phyloP scores from a whole-genome alignment of 2,329 filamentous ascomycete species.

The Paraconiothyrium brasiliense region DNA sequence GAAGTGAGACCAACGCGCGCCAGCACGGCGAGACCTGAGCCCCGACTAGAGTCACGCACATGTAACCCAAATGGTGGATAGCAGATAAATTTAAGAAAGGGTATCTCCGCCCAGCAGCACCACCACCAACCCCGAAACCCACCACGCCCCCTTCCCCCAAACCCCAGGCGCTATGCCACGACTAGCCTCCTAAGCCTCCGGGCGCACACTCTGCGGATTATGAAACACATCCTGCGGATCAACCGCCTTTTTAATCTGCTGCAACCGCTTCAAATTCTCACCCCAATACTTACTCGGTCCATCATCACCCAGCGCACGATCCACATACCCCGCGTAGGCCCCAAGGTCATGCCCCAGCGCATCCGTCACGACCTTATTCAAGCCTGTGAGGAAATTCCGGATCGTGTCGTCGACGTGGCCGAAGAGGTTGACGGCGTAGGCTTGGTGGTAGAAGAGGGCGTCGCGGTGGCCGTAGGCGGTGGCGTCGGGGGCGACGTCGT shows the following conservation, averaged over 20 bases:
- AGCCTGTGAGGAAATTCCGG: conserved; percentile 51
- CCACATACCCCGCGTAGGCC: conserved; percentile 64
- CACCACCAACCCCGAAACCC: background rate
- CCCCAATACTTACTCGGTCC: conserved; percentile 60
- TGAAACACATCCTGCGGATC: conserved; percentile 51
- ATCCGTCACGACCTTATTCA: conserved; percentile 51
- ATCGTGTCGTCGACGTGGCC: conserved; percentile 47
- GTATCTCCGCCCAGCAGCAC: conserved; percentile 7
- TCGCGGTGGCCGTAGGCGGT: conserved; percentile 47
- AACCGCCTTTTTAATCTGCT: conserved; percentile 51
- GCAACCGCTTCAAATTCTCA: conserved; percentile 44
- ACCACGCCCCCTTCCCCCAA: background rate
- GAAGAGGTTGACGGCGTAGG: conserved; percentile 49
- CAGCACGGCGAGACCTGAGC: too few species aligned
- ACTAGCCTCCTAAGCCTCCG: conserved; percentile 1
- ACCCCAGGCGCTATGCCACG: background rate
- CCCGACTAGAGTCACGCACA: too few species aligned
- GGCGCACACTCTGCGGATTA: conserved; percentile 46
- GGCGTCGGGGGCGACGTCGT: conserved; percentile 41
- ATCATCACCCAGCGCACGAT: conserved; percentile 56
- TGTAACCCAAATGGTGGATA: too few species aligned
- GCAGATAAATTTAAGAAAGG: conserved; percentile 1
- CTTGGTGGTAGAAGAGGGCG: conserved; percentile 46
- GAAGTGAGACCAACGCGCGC: too few species aligned
- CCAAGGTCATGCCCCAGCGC: conserved; percentile 50